These are phyloP conservation scores for Tephrocybe sp. DNA, from an alignment of 768 basidiomycete genomes.

Conservation along the genomic window DNA sequence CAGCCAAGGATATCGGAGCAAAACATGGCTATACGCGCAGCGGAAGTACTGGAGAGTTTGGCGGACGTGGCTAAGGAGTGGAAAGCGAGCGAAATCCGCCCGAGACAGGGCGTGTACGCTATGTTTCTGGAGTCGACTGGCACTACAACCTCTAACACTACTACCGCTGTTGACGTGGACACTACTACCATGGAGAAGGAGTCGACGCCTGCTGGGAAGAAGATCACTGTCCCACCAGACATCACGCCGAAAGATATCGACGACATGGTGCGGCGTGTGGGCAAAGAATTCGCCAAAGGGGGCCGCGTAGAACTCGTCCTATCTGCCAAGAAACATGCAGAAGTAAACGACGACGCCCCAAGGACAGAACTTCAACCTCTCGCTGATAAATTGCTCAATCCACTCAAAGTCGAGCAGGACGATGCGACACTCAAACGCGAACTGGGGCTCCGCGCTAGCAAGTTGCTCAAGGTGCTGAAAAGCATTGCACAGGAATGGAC, in stretches of 20 bases:
- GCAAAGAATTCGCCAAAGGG: constrained; percentile 1
- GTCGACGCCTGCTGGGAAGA: not conserved
- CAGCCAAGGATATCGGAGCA: constrained; percentile 28
- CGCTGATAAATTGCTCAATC: not conserved
- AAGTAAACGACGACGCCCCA: not conserved
- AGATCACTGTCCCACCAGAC: not conserved
- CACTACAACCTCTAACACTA: not conserved
- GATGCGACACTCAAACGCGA: not conserved
- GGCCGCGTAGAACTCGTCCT: constrained; percentile 1
- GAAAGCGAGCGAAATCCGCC: constrained; percentile 39
- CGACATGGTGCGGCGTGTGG: not conserved
- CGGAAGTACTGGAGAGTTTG: constrained; percentile 39
- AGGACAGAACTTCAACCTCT: not conserved
- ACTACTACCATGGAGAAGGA: not conserved
- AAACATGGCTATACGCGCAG: constrained; percentile 43
- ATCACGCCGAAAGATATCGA: not conserved
- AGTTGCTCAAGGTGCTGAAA: not conserved
- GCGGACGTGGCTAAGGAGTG: constrained; percentile 53
- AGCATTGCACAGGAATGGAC: not conserved
- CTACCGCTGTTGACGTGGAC: not conserved
- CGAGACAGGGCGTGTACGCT: constrained; percentile 24
- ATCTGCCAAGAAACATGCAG: not conserved
- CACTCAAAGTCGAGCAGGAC: not conserved
- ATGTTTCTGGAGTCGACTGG: constrained; percentile 44
- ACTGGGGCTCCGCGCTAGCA: not conserved